Evolutionary conservation across 1,284 basidiomycete species (phyloP), one percentile per base, ranked within the genome.

Genomic region (Cerrena zonata): DNA sequence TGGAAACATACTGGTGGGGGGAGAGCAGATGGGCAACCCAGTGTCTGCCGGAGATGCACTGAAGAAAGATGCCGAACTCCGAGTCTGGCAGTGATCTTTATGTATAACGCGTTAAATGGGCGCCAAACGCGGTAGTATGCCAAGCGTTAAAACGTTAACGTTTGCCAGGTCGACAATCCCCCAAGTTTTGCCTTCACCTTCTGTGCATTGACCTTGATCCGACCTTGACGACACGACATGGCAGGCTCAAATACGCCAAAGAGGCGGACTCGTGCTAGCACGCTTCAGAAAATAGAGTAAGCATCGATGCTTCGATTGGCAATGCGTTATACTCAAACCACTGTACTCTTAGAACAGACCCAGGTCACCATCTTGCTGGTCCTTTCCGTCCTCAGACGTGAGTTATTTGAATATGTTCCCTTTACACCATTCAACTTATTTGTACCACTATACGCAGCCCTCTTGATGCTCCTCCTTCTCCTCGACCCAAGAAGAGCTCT

Each of bases 301-400:
- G 61, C 58, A 48, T 37, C n/a, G n/a, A n/a, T n/a, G n/a, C n/a
- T n/a, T n/a, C n/a, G n/a, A n/a, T n/a, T n/a, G n/a, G n/a, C n/a
- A n/a, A n/a, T n/a, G n/a, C n/a, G n/a, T n/a, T n/a, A n/a, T n/a
- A n/a, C n/a, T n/a, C n/a, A n/a, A n/a, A n/a, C n/a, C 51, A 24
- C 45, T 56, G 43, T 7, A 15, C 40, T 24, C 18, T 37, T 38
- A 82, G 78, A 59, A 67, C 71, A 41, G 78, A 84, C 59, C 72
- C 71, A 39, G 64, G 64, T 26, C 82, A 84, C 63, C 81, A 84
- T 59, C 71, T 84, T 21, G 68, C 78, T 10, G 80, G 80, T 43
- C 70, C 80, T 4, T 80, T 85, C 65, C 60, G 77, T 44, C 77
- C 80, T 2, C 80, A 84, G 62, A 84, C 82, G 82, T 84, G 62